These are phyloP conservation scores for Aegle marmelos DNA, from an alignment of 345 rosid genomes.

Conservation along the genomic window DNA sequence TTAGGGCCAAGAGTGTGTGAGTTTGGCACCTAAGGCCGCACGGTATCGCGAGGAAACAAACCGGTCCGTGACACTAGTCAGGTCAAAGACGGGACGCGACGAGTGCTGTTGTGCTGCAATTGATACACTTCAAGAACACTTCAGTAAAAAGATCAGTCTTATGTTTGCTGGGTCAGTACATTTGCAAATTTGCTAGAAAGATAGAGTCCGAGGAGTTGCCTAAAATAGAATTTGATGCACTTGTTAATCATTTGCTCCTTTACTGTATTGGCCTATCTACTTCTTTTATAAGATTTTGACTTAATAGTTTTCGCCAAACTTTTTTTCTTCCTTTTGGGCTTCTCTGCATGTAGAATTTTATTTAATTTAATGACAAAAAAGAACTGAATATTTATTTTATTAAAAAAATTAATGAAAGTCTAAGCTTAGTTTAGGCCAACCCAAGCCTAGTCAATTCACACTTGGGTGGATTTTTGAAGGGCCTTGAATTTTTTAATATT, in stretches of 20 bases:
- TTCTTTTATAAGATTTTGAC: not conserved
- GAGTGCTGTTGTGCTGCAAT: conserved; percentile 77
- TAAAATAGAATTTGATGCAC: not conserved
- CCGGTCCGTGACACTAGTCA: too few relatives aligned
- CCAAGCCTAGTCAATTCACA: too few relatives aligned
- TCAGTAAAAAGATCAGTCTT: conserved; percentile 39
- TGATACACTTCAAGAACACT: conserved; percentile 65
- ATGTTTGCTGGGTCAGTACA: not conserved
- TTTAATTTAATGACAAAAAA: too few relatives aligned
- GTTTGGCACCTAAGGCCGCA: too few relatives aligned
- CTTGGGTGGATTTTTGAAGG: too few relatives aligned
- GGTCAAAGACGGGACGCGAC: conserved; percentile 35
- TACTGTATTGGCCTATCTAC: not conserved
- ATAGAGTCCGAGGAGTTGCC: too few relatives aligned
- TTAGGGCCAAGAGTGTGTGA: too few relatives aligned
- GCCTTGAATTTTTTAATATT: too few relatives aligned
- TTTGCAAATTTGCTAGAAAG: not conserved
- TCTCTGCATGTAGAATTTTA: not conserved
- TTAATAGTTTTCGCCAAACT: not conserved
- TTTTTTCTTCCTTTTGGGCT: not conserved
- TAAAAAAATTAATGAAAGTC: too few relatives aligned
- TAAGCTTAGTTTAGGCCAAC: too few relatives aligned
- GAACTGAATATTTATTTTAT: too few relatives aligned
- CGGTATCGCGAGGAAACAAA: too few relatives aligned
- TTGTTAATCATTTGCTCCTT: not conserved